These are phyloP conservation scores for Samsoniella hepiali DNA, from an alignment of 2,329 filamentous ascomycete species.

Conservation along the genomic window DNA sequence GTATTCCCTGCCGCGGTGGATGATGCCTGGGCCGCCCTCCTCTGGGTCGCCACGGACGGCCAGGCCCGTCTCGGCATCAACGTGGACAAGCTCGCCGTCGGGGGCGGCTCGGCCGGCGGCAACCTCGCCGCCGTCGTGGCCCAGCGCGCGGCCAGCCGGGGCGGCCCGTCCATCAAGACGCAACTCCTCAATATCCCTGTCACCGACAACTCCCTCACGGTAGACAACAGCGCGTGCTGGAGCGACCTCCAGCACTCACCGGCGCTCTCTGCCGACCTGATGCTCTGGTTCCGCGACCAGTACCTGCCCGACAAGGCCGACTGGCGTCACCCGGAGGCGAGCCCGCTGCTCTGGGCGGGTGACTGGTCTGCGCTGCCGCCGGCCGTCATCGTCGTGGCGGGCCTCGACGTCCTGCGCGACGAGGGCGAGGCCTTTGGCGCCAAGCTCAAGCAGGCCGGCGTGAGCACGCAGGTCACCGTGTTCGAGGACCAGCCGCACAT, in stretches of 20 bases:
- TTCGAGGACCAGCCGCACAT: slow-evolving; percentile 57
- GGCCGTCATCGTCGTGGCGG: slow-evolving; percentile 52
- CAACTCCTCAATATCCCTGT: slow-evolving; percentile 58
- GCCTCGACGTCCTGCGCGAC: slow-evolving; percentile 53
- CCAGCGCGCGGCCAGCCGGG: neutral
- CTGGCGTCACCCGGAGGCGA: slow-evolving; percentile 51
- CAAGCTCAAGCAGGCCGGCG: slow-evolving; percentile 45
- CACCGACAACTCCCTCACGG: slow-evolving; percentile 53
- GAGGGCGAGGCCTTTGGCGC: slow-evolving; percentile 52
- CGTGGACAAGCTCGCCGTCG: slow-evolving; percentile 41
- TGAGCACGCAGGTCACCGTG: slow-evolving; percentile 45
- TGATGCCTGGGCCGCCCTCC: slow-evolving; percentile 49
- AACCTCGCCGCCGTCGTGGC: slow-evolving; percentile 18
- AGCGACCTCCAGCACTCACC: slow-evolving; percentile 48
- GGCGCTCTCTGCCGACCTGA: slow-evolving; percentile 53
- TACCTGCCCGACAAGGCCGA: slow-evolving; percentile 49
- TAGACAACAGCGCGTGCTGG: slow-evolving; percentile 42
- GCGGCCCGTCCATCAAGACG: slow-evolving; percentile 26
- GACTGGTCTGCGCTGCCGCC: slow-evolving; percentile 21
- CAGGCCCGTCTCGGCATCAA: slow-evolving; percentile 30
- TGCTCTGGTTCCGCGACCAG: slow-evolving; percentile 58
- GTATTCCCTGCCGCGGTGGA: slow-evolving; percentile 51
- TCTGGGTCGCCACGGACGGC: slow-evolving; percentile 36
- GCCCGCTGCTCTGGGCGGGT: slow-evolving; percentile 31
- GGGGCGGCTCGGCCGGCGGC: slow-evolving; percentile 37